These are phyloP conservation scores for Amphichorda felina DNA, from an alignment of 2,329 filamentous ascomycete genomes.

Conservation along the genomic window DNA sequence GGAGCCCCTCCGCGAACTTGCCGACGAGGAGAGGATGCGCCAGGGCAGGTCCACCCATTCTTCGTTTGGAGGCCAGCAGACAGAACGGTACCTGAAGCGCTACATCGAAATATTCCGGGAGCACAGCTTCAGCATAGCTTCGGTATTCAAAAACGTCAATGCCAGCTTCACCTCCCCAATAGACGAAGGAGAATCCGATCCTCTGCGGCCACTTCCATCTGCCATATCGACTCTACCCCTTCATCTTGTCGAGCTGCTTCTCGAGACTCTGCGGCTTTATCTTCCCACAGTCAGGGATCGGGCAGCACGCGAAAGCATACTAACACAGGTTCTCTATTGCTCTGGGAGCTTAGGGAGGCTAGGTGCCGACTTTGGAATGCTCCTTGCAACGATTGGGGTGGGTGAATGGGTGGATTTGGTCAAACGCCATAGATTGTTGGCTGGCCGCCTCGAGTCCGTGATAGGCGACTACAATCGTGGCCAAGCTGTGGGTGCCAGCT, in stretches of 20 bases:
- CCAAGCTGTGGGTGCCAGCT: slow-evolving; percentile 2
- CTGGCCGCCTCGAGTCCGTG: slow-evolving; percentile 63
- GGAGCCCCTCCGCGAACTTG: slow-evolving; percentile 74
- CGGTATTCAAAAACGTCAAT: slow-evolving; percentile 79
- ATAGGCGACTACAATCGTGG: slow-evolving; percentile 37
- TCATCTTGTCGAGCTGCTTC: slow-evolving; percentile 70
- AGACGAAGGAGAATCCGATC: slow-evolving; percentile 11
- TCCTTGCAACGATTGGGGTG: slow-evolving; percentile 51
- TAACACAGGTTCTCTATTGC: slow-evolving; percentile 90
- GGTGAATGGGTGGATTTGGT: slow-evolving; percentile 82
- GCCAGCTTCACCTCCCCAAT: slow-evolving; percentile 21
- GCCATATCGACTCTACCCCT: slow-evolving; percentile 76
- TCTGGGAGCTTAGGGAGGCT: slow-evolving; percentile 81
- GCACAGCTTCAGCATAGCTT: slow-evolving; percentile 91
- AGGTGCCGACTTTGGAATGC: slow-evolving; percentile 85
- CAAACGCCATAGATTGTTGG: slow-evolving; percentile 75
- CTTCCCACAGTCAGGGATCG: slow-evolving; percentile 73
- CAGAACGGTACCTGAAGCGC: slow-evolving; percentile 83
- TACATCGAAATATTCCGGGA: slow-evolving; percentile 97
- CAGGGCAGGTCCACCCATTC: slow-evolving; percentile 21
- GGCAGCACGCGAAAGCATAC: slow-evolving; percentile 69
- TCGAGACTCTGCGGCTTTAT: slow-evolving; percentile 63
- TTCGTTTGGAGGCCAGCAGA: slow-evolving; percentile 74
- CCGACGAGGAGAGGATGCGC: slow-evolving; percentile 64
- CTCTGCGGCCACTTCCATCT: slow-evolving; percentile 54